Conservation (phyloP, 2,329 filamentous ascomycete species). For the Ilyonectria destructans region DNA sequence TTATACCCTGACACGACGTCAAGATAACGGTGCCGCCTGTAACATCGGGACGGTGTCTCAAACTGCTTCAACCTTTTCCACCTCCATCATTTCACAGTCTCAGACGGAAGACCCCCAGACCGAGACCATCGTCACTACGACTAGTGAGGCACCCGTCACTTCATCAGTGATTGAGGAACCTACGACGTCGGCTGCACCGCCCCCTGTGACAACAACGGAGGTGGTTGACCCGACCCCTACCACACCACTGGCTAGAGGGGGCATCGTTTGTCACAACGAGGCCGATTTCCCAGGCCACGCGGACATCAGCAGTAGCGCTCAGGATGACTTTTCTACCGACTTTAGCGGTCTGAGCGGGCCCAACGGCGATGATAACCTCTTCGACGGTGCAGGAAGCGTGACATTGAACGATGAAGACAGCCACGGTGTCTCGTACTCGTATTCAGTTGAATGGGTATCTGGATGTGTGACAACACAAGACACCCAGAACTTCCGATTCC, state of each 20-base stretch:
- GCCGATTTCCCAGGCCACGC: conserved; percentile 39
- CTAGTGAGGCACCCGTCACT: background rate
- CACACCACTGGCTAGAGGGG: conserved; percentile 24
- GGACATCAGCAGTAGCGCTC: conserved; percentile 25
- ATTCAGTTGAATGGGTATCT: conserved; percentile 32
- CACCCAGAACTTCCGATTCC: conserved; percentile 38
- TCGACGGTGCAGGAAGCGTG: conserved; percentile 4
- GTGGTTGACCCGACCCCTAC: background rate
- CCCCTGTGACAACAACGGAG: background rate
- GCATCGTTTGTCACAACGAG: conserved; percentile 37
- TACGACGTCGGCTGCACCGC: background rate
- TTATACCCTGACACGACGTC: background rate
- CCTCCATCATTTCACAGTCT: background rate
- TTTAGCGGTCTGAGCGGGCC: conserved; percentile 16
- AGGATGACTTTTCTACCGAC: conserved; percentile 27
- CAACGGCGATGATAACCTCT: conserved; percentile 8
- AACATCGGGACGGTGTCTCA: background rate
- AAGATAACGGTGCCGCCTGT: background rate
- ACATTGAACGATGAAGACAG: conserved; percentile 19
- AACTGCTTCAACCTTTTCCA: background rate
- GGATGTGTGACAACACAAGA: conserved; percentile 39
- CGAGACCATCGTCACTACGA: background rate
- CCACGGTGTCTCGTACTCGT: conserved; percentile 41
- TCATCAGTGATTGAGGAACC: background rate
- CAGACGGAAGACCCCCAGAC: background rate